Conservation (phyloP, 2,329 filamentous ascomycete genomes). For the Fusarium sp. region DNA sequence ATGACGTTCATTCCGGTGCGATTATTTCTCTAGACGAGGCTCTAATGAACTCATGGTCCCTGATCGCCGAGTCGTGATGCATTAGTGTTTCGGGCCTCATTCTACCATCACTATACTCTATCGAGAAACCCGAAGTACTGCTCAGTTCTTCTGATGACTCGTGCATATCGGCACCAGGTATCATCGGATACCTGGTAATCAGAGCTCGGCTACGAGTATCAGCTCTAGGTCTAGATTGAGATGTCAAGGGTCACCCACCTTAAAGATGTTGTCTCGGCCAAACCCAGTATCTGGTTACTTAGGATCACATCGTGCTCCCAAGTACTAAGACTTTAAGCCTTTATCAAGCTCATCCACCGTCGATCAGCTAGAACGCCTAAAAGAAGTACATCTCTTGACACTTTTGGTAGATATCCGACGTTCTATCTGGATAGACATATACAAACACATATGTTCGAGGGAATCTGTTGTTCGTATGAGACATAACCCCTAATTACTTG, state of each 20-base stretch:
- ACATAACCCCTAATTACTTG: too few species aligned
- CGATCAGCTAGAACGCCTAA: too few species aligned
- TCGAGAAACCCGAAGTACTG: background rate
- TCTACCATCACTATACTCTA: background rate
- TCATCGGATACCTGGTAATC: background rate
- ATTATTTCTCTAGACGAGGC: background rate
- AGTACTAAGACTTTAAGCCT: too few species aligned
- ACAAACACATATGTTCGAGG: too few species aligned
- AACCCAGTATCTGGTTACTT: background rate
- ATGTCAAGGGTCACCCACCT: too few species aligned
- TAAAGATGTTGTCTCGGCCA: too few species aligned
- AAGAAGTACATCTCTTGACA: too few species aligned
- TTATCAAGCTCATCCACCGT: too few species aligned
- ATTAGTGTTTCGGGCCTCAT: constrained; percentile 24
- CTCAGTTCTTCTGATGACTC: background rate
- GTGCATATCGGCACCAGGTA: constrained; percentile 7
- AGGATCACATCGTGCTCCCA: too few species aligned
- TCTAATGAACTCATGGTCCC: background rate
- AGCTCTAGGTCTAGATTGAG: background rate
- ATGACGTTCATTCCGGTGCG: background rate
- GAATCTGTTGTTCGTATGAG: too few species aligned
- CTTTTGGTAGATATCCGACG: too few species aligned
- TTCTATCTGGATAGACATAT: too few species aligned
- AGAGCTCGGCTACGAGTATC: background rate
- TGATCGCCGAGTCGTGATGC: constrained; percentile 7